A percentile compares a stretch with the other conserved stretches of the same genome.
phyloP scores from a whole-genome alignment of 164 flowering plant genomes.

The Sedum album region DNA sequence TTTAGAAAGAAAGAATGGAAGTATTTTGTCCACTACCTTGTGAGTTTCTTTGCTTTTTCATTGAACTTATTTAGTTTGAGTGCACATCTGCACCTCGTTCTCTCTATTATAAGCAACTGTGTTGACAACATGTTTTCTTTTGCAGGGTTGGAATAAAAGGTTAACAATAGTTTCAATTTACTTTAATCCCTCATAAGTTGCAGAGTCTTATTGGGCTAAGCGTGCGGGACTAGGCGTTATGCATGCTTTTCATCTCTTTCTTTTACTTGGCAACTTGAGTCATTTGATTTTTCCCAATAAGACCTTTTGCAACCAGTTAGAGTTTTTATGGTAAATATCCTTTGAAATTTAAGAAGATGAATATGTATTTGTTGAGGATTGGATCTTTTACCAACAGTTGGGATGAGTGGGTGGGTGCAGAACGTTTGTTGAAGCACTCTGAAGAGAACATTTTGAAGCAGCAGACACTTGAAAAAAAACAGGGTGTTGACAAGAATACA shows the following conservation, averaged over 20 bases:
- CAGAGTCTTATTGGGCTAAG: background rate
- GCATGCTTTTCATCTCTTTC: background rate
- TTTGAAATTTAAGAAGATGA: slow-evolving; percentile 11
- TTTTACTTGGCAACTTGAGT: too few relatives aligned
- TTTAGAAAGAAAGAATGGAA: slow-evolving; percentile 60
- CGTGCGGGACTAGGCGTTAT: background rate
- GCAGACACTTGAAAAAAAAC: slow-evolving; percentile 40
- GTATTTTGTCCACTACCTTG: slow-evolving; percentile 92
- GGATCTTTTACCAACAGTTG: slow-evolving; percentile 56
- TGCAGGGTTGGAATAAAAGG: slow-evolving; percentile 96
- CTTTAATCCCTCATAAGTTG: background rate
- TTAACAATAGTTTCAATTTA: slow-evolving; percentile 27
- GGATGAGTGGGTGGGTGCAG: slow-evolving; percentile 83
- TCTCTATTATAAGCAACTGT: background rate
- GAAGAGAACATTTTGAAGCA: slow-evolving; percentile 63
- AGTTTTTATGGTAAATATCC: background rate
- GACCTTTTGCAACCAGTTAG: background rate
- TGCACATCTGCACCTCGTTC: too few relatives aligned
- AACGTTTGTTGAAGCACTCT: slow-evolving; percentile 55
- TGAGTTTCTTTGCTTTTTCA: slow-evolving; percentile 27
- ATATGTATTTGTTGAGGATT: slow-evolving; percentile 15
- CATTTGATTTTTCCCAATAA: background rate
- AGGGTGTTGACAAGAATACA: slow-evolving; percentile 44
- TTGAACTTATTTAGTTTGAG: background rate
- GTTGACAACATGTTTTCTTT: slow-evolving; percentile 10